Percentiles rank a stretch among this genome's conserved stretches.
These are phyloP conservation scores for Tolypocladium guangdongense DNA, from an alignment of 2,329 filamentous ascomycete species.

Conservation along the genomic window DNA sequence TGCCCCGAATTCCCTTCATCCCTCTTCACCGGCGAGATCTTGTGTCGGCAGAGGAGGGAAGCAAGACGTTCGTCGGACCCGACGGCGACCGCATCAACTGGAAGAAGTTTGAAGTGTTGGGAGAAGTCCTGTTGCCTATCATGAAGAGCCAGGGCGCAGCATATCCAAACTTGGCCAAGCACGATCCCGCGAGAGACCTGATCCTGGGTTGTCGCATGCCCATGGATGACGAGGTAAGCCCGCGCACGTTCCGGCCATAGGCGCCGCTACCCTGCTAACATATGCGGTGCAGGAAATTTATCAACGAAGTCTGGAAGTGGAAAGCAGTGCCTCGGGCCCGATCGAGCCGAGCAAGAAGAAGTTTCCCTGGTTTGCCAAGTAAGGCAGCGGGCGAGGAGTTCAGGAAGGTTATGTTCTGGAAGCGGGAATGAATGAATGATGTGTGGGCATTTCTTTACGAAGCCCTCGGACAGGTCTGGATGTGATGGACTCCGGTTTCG, in stretches of 20 bases:
- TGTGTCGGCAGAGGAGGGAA: slow-evolving; percentile 85
- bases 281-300: slow-evolving; percentile 45
- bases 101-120: slow-evolving; percentile 96
- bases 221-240: slow-evolving; percentile 76
- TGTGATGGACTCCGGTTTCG: neutral
- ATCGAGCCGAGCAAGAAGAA: slow-evolving; percentile 49
- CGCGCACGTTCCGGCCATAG: neutral
- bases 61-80: slow-evolving; percentile 72
- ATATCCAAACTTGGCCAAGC: slow-evolving; percentile 60
- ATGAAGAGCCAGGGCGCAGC: slow-evolving; percentile 84
- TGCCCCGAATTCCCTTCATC: slow-evolving; percentile 86
- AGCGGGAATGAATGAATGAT: slow-evolving; percentile 1
- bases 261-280: neutral
- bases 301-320: slow-evolving; percentile 48
- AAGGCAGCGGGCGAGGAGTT: slow-evolving; percentile 17
- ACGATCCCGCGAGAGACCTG: slow-evolving; percentile 61
- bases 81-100: slow-evolving; percentile 77
- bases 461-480: slow-evolving; percentile 3
- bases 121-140: slow-evolving; percentile 79
- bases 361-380: slow-evolving; percentile 54
- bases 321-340: slow-evolving; percentile 34
- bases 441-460: neutral
- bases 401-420: slow-evolving; percentile 4
- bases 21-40: slow-evolving; percentile 83
- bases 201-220: slow-evolving; percentile 74